Percentiles rank a stretch among this genome's conserved stretches.
Evolutionary conservation across 2,329 filamentous ascomycete genomes (phyloP).

Genomic region (Aspergillus glaucus): DNA sequence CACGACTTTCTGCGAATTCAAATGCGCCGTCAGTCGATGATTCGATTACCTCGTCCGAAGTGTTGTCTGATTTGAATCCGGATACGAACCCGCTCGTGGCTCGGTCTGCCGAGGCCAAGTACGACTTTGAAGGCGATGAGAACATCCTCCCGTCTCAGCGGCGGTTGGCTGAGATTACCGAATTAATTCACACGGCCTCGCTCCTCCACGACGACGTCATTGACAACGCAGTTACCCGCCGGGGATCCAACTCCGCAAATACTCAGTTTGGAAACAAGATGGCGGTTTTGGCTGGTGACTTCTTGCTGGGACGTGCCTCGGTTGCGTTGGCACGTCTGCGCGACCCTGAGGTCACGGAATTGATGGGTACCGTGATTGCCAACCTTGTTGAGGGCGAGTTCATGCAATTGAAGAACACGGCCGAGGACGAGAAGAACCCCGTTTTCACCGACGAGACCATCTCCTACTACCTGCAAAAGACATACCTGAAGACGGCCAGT

Average conservation of each 20-base stretch:
- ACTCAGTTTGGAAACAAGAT: constrained; percentile 98
- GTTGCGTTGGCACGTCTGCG: constrained; percentile 84
- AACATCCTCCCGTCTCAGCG: constrained; percentile 85
- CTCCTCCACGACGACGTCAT: constrained; percentile 98
- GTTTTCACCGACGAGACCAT: constrained; percentile 83
- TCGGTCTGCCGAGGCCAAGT: constrained; percentile 29
- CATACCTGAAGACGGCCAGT: constrained; percentile 92
- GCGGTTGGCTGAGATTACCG: constrained; percentile 89
- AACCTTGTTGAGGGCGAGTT: constrained; percentile 98
- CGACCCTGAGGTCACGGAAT: constrained; percentile 89
- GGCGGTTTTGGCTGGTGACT: constrained; percentile 96
- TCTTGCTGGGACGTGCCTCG: constrained; percentile 84
- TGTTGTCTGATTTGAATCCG: constrained; percentile 79
- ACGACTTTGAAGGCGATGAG: constrained; percentile 42
- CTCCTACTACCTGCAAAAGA: constrained; percentile 94
- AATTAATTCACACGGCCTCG: constrained; percentile 94
- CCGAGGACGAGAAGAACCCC: constrained; percentile 75
- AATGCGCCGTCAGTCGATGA: constrained; percentile 46
- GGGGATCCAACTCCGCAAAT: constrained; percentile 82
- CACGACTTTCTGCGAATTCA: constrained; percentile 43
- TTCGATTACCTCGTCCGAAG: constrained; percentile 53
- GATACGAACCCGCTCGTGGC: constrained; percentile 52
- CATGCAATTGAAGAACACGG: constrained; percentile 98
- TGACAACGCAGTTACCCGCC: constrained; percentile 79
- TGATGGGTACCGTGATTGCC: constrained; percentile 91